Conservation (phyloP, 78 protist genomes). For the Salpingoeca rosetta region DNA sequence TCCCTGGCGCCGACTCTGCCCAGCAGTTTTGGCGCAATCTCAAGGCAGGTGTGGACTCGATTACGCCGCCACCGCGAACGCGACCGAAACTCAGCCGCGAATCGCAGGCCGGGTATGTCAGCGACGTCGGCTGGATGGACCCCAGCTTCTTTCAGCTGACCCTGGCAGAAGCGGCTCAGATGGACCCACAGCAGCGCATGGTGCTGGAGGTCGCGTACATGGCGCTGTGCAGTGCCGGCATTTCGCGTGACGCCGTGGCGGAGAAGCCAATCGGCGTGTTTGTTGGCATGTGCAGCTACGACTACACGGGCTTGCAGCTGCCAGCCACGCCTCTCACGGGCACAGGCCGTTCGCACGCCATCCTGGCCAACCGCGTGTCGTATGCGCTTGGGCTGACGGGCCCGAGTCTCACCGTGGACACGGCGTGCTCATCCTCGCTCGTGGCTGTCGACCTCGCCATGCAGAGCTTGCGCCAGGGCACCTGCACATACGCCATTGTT, state of each 20-base stretch:
- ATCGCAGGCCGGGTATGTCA: too few species aligned
- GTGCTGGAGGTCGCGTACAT: not conserved
- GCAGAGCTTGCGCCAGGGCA: slow-evolving; percentile 36
- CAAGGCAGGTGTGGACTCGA: too few species aligned
- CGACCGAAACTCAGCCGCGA: too few species aligned
- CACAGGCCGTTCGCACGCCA: slow-evolving; percentile 27
- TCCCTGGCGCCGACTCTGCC: too few species aligned
- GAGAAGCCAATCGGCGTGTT: slow-evolving; percentile 10
- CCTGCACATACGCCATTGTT: slow-evolving; percentile 50
- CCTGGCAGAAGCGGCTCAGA: not conserved
- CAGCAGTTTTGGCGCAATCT: too few species aligned
- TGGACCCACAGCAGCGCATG: slow-evolving; percentile 27
- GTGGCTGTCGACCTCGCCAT: slow-evolving; percentile 52
- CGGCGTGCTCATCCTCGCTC: slow-evolving; percentile 77
- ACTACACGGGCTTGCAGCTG: not conserved
- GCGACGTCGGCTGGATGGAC: too few species aligned
- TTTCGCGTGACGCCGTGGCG: not conserved
- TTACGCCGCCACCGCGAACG: too few species aligned
- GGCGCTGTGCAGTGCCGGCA: not conserved
- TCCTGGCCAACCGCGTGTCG: slow-evolving; percentile 57
- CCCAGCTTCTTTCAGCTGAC: not conserved
- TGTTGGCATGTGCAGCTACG: not conserved
- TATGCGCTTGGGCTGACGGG: slow-evolving; percentile 62
- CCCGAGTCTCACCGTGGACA: slow-evolving; percentile 65
- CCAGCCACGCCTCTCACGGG: not conserved